Conservation (phyloP, 805 yeast species). For the Pichia eremophila region DNA sequence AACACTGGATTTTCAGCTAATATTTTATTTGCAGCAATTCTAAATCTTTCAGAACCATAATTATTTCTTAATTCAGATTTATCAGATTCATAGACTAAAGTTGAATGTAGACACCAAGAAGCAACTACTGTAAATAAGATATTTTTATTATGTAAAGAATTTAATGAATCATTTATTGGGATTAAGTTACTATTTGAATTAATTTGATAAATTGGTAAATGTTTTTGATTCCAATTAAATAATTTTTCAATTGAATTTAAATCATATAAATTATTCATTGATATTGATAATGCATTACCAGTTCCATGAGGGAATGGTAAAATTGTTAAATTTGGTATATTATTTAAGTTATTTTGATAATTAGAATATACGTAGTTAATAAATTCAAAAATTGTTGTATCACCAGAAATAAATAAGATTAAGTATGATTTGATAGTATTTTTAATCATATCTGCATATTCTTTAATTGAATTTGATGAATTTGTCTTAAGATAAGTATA, state of each 20-base stretch:
- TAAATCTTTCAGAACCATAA: constrained; percentile 59
- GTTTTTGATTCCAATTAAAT: constrained; percentile 15
- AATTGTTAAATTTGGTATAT: constrained; percentile 13
- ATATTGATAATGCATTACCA: constrained; percentile 72
- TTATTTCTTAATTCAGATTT: constrained; percentile 48
- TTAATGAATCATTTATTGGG: not conserved
- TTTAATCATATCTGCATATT: constrained; percentile 17
- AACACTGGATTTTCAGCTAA: constrained; percentile 43
- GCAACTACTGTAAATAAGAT: constrained; percentile 48
- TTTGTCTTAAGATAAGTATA: constrained; percentile 27
- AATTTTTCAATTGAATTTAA: constrained; percentile 29
- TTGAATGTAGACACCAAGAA: constrained; percentile 84
- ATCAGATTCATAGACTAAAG: constrained; percentile 74
- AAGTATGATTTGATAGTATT: constrained; percentile 24
- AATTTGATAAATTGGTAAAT: constrained; percentile 1
- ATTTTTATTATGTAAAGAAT: constrained; percentile 5
- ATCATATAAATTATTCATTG: constrained; percentile 37
- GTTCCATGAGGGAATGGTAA: constrained; percentile 67
- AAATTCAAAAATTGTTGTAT: constrained; percentile 74
- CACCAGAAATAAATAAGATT: constrained; percentile 69
- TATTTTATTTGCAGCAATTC: constrained; percentile 54
- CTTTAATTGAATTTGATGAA: constrained; percentile 28
- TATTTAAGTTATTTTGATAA: not conserved
- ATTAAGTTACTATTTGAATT: not conserved
- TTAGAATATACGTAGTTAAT: constrained; percentile 33